Evolutionary conservation across 129 eudicot genomes (phyloP).

Genomic region (Flaveria linearis): DNA sequence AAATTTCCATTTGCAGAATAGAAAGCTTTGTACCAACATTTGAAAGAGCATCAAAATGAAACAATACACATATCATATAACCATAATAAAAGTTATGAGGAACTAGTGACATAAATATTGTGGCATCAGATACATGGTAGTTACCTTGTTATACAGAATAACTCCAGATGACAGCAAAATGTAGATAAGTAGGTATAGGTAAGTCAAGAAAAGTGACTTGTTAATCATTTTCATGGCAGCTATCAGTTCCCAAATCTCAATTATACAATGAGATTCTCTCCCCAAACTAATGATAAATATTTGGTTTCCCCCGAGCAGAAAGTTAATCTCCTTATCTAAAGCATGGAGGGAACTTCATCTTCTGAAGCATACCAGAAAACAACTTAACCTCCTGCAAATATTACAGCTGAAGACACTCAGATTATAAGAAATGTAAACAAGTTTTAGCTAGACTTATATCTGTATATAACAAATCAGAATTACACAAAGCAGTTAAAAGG

Average conservation of each 20-base stretch:
- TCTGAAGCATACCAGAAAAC: conserved; percentile 17
- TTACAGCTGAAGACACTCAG: conserved; percentile 5
- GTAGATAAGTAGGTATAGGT: conserved; percentile 66
- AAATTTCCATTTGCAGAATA: conserved; percentile 6
- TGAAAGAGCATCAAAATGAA: conserved; percentile 3
- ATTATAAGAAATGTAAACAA: conserved; percentile 6
- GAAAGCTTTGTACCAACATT: background rate
- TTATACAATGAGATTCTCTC: conserved; percentile 34
- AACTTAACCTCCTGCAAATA: conserved; percentile 27
- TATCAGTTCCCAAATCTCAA: conserved; percentile 27
- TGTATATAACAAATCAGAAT: conserved; percentile 3
- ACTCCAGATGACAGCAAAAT: conserved; percentile 70
- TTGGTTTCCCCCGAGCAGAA: conserved; percentile 18
- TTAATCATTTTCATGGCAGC: conserved; percentile 49
- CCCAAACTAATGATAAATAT: conserved; percentile 25
- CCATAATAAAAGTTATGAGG: conserved; percentile 3
- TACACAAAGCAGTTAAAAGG: conserved; percentile 12
- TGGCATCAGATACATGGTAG: conserved; percentile 16
- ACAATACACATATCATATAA: background rate
- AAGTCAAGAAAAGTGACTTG: conserved; percentile 67
- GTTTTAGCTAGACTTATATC: conserved; percentile 3
- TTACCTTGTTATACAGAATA: conserved; percentile 73
- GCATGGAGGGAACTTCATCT: conserved; percentile 26
- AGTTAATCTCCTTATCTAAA: conserved; percentile 25
- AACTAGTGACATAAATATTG: conserved; percentile 15